phyloP scores from a whole-genome alignment of 331 rosid genomes.

The Malus hybrid region DNA sequence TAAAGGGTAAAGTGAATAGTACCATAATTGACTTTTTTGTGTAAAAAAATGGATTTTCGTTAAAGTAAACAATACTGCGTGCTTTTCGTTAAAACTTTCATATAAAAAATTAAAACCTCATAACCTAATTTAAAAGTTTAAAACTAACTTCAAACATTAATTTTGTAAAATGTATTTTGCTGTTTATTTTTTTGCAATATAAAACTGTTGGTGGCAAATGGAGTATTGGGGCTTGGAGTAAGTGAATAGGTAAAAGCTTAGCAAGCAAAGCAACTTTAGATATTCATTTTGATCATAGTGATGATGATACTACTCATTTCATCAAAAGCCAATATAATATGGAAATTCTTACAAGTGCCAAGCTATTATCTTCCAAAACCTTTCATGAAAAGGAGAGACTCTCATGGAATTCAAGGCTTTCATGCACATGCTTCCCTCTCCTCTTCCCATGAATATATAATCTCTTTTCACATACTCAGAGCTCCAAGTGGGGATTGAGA shows the following conservation, averaged over 20 bases:
- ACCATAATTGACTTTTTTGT: no score
- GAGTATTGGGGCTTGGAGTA: background rate
- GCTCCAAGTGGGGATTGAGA: constrained; percentile 40
- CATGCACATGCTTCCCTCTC: constrained; percentile 58
- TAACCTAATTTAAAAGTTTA: no score
- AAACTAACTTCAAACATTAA: no score
- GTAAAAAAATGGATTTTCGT: no score
- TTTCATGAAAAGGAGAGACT: constrained; percentile 71
- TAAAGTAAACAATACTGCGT: no score
- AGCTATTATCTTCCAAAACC: constrained; percentile 40
- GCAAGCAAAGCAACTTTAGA: background rate
- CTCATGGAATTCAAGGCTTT: constrained; percentile 38
- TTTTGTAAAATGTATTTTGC: constrained; percentile 46
- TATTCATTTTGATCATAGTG: background rate
- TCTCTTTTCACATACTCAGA: constrained; percentile 22
- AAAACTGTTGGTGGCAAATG: background rate
- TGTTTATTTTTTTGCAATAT: constrained; percentile 20
- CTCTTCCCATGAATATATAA: constrained; percentile 20
- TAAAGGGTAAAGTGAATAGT: no score
- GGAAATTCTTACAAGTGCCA: constrained; percentile 35
- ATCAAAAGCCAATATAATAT: constrained; percentile 23
- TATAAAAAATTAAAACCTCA: no score
- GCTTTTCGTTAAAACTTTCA: no score
- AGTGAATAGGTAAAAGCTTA: background rate
- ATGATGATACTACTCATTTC: constrained; percentile 37